Base-by-base conservation (phyloP, 805 yeast species). In the Candida glaebosa region DNA sequence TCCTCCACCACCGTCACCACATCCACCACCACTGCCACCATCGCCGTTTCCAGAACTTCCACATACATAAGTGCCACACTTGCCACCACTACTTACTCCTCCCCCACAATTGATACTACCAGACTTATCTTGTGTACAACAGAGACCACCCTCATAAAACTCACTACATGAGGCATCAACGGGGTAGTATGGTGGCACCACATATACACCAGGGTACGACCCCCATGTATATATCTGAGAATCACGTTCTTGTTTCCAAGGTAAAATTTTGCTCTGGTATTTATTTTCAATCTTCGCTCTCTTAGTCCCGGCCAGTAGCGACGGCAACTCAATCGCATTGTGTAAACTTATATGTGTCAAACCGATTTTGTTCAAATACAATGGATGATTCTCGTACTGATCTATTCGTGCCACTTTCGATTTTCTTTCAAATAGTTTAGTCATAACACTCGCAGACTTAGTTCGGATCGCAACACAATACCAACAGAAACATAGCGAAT, bases 401-500 rank as follows among this genome's bases (percentile, higher is more conserved):
- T 26, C 12, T 24, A 30, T 37, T 22, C 26, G 9, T 10, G 10
- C 6, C 26, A 10, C 10, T 10, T 22, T 22, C 6, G 26, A 10
- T 22, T 22, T 22, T 19, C 34, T 32, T 14, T 40, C 32, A 26
- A 46, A 39, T 3, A 45, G 15, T 28, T 34, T 37, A 9, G 30
- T 34, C 8, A 46, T 36, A 12, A 34, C 36, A 4, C 46, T 28
- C 5, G 30, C 36, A 7, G 45, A 28, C 2, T 31, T 33, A 12
- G 28, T 47, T 18, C 37, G n/a, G 9, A 26, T 15, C 7, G 31
- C 37, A 19, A 40, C 26, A 38, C 58, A 54, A 24, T 43, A 47
- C 39, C 42, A 41, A 38, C 64, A 57, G 36, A 46, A 50, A 31
- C 64, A 59, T 17, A 57, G 37, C n/a, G 53, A 41, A 25, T 51